Conservation (phyloP, 2,329 filamentous ascomycete species). For the Paecilomyces niveus region DNA sequence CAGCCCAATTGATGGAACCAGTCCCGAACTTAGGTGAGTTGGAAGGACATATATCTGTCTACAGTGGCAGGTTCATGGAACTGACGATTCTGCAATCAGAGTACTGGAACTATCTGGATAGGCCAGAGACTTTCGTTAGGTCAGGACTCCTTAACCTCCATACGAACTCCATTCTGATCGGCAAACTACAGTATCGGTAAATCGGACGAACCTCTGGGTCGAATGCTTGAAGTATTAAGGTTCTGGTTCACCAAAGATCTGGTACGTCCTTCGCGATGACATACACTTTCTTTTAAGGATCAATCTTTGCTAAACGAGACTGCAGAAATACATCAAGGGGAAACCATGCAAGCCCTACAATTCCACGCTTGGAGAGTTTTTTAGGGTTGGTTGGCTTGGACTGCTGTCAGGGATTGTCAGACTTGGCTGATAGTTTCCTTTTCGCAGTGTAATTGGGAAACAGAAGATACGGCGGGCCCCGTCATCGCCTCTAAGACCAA, state of each 20-base stretch:
- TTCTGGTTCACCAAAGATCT: constrained; percentile 99
- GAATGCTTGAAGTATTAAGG: constrained; percentile 87
- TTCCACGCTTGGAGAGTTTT: constrained; percentile 93
- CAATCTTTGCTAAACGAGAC: constrained; percentile 10
- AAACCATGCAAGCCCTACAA: constrained; percentile 99
- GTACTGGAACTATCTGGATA: constrained; percentile 98
- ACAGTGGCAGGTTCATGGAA: constrained; percentile 1
- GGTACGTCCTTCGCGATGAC: constrained; percentile 31
- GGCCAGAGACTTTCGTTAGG: constrained; percentile 80
- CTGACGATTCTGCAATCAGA: constrained; percentile 44
- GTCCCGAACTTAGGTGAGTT: constrained; percentile 74
- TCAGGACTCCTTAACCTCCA: constrained; percentile 24
- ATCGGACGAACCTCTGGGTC: constrained; percentile 82
- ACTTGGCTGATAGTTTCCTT: constrained; percentile 7
- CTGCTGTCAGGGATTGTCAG: background rate
- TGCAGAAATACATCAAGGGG: constrained; percentile 89
- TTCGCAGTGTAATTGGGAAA: constrained; percentile 84
- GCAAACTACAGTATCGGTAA: constrained; percentile 60
- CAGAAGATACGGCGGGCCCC: constrained; percentile 66
- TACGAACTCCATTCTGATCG: constrained; percentile 29
- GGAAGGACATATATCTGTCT: constrained; percentile 3
- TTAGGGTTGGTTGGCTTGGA: constrained; percentile 57
- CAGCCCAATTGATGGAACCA: constrained; percentile 89
- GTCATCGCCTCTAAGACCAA: constrained; percentile 39
- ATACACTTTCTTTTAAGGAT: constrained; percentile 1